Conservation (phyloP, 768 basidiomycete genomes). For the Naganishia kalamii region DNA sequence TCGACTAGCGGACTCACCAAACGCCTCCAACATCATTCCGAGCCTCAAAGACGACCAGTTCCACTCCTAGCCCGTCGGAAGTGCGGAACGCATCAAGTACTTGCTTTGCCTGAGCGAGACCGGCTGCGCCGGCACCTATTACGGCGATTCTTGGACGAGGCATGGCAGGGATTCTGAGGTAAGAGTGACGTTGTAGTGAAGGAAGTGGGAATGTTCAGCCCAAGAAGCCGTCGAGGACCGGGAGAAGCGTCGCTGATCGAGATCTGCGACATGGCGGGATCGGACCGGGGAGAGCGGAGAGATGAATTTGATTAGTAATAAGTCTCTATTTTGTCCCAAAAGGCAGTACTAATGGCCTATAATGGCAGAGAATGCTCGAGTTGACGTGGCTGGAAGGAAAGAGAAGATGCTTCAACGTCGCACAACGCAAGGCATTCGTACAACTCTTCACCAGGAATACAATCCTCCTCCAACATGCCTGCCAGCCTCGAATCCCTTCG, state of each 20-base stretch:
- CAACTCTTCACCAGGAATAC: too few relatives aligned
- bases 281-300: too few relatives aligned
- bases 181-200: too few relatives aligned
- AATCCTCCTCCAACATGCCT: neutral
- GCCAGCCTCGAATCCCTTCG: neutral
- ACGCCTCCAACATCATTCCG: constrained; percentile 36
- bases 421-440: too few relatives aligned
- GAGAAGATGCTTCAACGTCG: constrained; percentile 15
- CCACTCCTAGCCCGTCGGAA: neutral
- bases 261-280: neutral
- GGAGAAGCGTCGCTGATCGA: too few relatives aligned
- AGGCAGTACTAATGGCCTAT: neutral
- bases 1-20: constrained; percentile 31
- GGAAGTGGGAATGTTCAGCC: neutral
- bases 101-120: constrained; percentile 37
- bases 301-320: too few relatives aligned
- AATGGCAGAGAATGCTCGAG: neutral
- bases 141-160: constrained; percentile 40
- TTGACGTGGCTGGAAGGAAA: neutral
- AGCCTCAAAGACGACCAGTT: constrained; percentile 36
- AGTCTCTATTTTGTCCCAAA: too few relatives aligned
- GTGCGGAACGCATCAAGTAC: constrained; percentile 30
- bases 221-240: neutral
- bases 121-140: constrained; percentile 41
- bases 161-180: too few relatives aligned